Evolutionary conservation across 257 asterid genomes (phyloP).

Genomic region (Plantago major): DNA sequence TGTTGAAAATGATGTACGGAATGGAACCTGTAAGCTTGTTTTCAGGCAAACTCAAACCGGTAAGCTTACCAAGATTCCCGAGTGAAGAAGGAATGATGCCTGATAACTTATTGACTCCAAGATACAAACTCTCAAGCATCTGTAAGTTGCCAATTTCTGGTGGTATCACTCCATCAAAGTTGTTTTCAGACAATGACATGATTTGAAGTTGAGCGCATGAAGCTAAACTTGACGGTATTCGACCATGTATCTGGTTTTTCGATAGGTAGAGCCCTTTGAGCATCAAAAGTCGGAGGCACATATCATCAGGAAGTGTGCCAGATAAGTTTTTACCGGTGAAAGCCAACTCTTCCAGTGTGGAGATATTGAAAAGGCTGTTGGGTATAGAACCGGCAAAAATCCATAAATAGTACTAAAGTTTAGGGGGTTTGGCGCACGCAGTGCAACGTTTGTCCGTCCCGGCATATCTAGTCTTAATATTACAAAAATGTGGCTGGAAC

Average conservation of each 20-base stretch:
- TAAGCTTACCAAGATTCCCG: conserved; percentile 10
- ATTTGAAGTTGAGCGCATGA: conserved; percentile 9
- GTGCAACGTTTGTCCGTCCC: no score
- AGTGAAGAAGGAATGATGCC: conserved; percentile 1
- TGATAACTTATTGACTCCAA: not conserved
- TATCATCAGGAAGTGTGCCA: conserved; percentile 20
- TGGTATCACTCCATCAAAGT: conserved; percentile 2
- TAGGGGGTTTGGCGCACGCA: no score
- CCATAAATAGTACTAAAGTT: no score
- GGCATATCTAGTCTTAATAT: no score
- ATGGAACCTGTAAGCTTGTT: conserved; percentile 23
- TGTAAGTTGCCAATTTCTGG: not conserved
- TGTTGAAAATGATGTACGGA: conserved; percentile 14
- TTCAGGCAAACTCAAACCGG: conserved; percentile 3
- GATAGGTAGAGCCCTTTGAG: conserved; percentile 1
- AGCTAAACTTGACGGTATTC: conserved; percentile 7
- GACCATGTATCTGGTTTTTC: not conserved
- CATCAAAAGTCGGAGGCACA: conserved; percentile 9
- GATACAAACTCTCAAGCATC: not conserved
- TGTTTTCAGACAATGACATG: not conserved
- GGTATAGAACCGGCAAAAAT: no score
- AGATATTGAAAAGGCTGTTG: conserved; percentile 12
- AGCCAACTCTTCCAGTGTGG: not conserved
- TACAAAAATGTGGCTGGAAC: no score
- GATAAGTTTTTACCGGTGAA: not conserved